Evolutionary conservation across 805 yeast genomes (phyloP).

Genomic region (Wickerhamiella alocasiicola): DNA sequence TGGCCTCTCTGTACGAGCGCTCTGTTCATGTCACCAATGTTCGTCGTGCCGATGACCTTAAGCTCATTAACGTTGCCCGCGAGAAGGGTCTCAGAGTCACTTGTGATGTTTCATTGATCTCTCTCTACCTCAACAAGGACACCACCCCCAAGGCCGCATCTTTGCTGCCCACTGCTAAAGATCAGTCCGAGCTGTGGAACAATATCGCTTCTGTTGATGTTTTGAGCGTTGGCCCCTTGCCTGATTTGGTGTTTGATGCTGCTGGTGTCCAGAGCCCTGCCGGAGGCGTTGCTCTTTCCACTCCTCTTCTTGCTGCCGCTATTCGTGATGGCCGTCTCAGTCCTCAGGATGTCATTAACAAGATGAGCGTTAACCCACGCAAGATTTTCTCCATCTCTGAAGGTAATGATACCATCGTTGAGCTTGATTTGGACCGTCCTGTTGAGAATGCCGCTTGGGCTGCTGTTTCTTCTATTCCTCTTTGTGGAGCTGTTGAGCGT

Average conservation of each 20-base stretch:
- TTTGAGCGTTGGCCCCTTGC: constrained; percentile 73
- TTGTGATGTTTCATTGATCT: constrained; percentile 73
- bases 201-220: constrained; percentile 63
- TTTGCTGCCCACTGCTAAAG: constrained; percentile 68
- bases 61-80: constrained; percentile 74
- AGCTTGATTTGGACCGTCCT: constrained; percentile 68
- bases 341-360: constrained; percentile 53
- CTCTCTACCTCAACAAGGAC: constrained; percentile 58
- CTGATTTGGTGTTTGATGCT: constrained; percentile 57
- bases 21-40: constrained; percentile 84
- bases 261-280: constrained; percentile 41
- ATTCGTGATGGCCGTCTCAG: constrained; percentile 63
- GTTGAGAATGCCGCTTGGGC: constrained; percentile 32
- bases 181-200: constrained; percentile 74
- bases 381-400: constrained; percentile 71
- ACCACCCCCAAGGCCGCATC: constrained; percentile 50
- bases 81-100: constrained; percentile 72
- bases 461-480: constrained; percentile 46
- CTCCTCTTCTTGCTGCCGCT: constrained; percentile 73
- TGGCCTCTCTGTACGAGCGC: constrained; percentile 78
- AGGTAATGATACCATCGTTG: constrained; percentile 59
- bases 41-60: constrained; percentile 65
- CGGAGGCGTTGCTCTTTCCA: constrained; percentile 66
- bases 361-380: constrained; percentile 72
- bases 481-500: constrained; percentile 79